Conservation (phyloP, 73 alveolate genomes). For the Paraurostyla sp. region DNA sequence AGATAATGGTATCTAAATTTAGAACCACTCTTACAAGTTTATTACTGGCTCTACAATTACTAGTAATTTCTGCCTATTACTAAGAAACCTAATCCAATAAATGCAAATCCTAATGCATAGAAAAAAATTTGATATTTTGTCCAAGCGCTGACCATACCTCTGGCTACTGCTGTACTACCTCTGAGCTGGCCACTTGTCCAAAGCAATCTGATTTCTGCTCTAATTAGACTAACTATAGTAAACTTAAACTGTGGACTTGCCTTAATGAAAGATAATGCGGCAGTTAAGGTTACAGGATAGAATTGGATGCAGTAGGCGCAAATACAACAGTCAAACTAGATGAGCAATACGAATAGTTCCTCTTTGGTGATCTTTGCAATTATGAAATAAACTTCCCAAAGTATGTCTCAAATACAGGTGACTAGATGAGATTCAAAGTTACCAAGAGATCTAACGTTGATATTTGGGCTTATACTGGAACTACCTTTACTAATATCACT, state of each 20-base stretch:
- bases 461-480: neutral
- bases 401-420: neutral
- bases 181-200: neutral
- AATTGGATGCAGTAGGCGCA: neutral
- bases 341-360: neutral
- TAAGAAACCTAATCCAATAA: neutral
- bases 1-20: neutral
- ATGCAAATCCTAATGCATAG: neutral
- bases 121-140: neutral
- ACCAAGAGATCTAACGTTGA: neutral
- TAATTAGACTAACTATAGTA: neutral
- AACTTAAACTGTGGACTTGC: constrained; percentile 5
- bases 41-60: neutral
- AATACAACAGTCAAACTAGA: neutral
- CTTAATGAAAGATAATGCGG: constrained; percentile 28
- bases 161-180: neutral
- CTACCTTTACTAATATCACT: neutral
- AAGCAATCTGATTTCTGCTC: neutral
- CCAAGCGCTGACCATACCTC: neutral
- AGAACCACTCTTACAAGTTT: no score
- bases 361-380: constrained; percentile 14
- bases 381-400: constrained; percentile 4
- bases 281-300: neutral
- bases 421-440: neutral
- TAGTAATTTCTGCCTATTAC: neutral